Evolutionary conservation across 257 asterid genomes (phyloP), one percentile per base, ranked within the genome.

Genomic region (Pogostemon cablin): DNA sequence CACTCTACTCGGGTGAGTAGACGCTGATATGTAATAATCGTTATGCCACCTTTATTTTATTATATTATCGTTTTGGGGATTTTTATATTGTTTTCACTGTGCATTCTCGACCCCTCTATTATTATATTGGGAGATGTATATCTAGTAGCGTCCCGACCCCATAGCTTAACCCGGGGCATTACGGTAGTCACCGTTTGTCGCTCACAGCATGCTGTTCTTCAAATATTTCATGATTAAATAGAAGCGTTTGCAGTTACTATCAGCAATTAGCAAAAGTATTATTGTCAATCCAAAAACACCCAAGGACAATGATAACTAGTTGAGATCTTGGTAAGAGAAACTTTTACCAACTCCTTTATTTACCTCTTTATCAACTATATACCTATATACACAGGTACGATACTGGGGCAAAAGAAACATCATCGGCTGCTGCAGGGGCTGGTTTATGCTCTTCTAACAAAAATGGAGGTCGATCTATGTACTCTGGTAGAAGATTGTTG

Each of bases 361-460:
- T 50, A 50, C 0, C 11, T 37, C 6, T 15, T 38, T 2, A 12
- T 62, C 25, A 47, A 12, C 41, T 1, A 17, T 54, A 11, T 54
- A 47, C 44, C 10, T 47, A 25, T 72, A 9, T 68, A 34, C 20
- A 2, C 75, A 95, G 99, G 98, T 95, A 69, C 76, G 95, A 91
- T 11, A 73, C 95, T 68, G 99, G 91, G 83, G 99, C 98, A 61
- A 91, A 83, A 81, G 96, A 86, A 73, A 80, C 95, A 66, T 60
- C 90, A 2, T 47, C 89, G 85, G 88, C 90, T 64, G 81, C 96
- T 49, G 69, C 91, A 46, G 97, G 97, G 62, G 79, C 93, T 60
- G 90, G 95, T 35, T 61, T 88, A 74, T 79, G 81, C 76, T 81
- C 93, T 34, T 75, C 75, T 9, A 6, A 62, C 39, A 86, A 68